Evolutionary conservation across 2,329 filamentous ascomycete genomes (phyloP), one percentile per base, ranked within the genome.

Genomic region (Exophiala xenobiotica): DNA sequence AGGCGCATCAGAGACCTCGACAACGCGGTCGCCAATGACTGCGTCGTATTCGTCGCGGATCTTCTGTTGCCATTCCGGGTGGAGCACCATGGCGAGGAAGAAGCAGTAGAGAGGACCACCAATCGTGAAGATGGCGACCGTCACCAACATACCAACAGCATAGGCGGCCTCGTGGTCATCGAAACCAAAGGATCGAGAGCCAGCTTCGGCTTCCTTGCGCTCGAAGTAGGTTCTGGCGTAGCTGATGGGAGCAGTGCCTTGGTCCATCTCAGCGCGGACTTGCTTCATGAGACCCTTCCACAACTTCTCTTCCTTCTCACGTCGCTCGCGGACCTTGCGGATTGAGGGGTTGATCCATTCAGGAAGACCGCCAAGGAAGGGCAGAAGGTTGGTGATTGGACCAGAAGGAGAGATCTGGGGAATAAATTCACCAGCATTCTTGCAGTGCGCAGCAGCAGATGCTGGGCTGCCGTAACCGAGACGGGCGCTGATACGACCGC

Each of bases 41-140:
- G 69, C 67, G 49, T 77, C 74, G 31, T 53, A 56, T 23, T 40
- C 38, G 14, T 40, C 38, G 55, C 75, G 74, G 14, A 72, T 67
- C 18, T 69, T 69, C 12, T 64, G 65, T 57, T 77, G 74, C 73
- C 74, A 77, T 46, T 74, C 67, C 1, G 74, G 74, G 55, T 77
- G 71, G 49, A 75, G 68, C 11, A 77, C 67, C 75, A 78, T 78
- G 9, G 71, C 64, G 12, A 74, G 59, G 51, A 63, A 55, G 56
- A 63, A 63, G 50, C 53, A 60, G 54, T 61, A 61, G 20, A 63
- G 59, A 42, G 61, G 61, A 39, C 61, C 59, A 42, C 59, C 60
- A 24, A 63, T 62, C 35, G 61, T 63, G 58, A 61, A 61, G 46
- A 63, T 63, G 31, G 59, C 59, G 22, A 63, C 61, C 4, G 58